Conservation (phyloP, 805 yeast genomes). For the Candida palmyrensis region DNA sequence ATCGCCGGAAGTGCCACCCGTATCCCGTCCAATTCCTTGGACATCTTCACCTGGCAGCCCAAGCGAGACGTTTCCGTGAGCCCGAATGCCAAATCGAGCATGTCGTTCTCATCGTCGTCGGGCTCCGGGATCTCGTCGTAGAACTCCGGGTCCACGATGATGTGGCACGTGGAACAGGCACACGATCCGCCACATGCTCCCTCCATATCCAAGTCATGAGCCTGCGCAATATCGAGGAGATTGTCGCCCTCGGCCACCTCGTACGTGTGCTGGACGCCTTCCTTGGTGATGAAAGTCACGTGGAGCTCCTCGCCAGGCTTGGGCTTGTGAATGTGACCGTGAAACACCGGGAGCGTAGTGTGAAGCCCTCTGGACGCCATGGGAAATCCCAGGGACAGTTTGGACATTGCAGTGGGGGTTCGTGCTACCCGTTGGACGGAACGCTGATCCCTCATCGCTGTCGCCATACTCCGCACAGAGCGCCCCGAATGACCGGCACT, state of each 20-base stretch:
- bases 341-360: slow-evolving; percentile 28
- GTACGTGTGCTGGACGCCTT: slow-evolving; percentile 73
- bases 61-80: slow-evolving; percentile 93
- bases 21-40: slow-evolving; percentile 85
- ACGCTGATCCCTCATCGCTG: no score
- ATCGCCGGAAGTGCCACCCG: slow-evolving; percentile 95
- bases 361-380: no score
- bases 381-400: no score
- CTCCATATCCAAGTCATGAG: slow-evolving; percentile 90
- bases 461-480: no score
- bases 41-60: slow-evolving; percentile 91
- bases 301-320: slow-evolving; percentile 84
- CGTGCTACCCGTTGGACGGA: no score
- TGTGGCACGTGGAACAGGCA: slow-evolving; percentile 97
- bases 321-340: slow-evolving; percentile 88
- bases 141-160: slow-evolving; percentile 91
- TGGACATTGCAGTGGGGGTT: no score
- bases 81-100: slow-evolving; percentile 97
- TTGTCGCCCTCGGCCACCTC: slow-evolving; percentile 94
- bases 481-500: no score
- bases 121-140: slow-evolving; percentile 93
- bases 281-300: slow-evolving; percentile 86
- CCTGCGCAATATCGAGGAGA: slow-evolving; percentile 90
- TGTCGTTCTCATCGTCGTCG: slow-evolving; percentile 95
- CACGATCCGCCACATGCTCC: slow-evolving; percentile 99